Percentiles rank a stretch among this genome's conserved stretches.
Conservation (phyloP, 805 yeast species). For the Henningerozyma blattae region DNA sequence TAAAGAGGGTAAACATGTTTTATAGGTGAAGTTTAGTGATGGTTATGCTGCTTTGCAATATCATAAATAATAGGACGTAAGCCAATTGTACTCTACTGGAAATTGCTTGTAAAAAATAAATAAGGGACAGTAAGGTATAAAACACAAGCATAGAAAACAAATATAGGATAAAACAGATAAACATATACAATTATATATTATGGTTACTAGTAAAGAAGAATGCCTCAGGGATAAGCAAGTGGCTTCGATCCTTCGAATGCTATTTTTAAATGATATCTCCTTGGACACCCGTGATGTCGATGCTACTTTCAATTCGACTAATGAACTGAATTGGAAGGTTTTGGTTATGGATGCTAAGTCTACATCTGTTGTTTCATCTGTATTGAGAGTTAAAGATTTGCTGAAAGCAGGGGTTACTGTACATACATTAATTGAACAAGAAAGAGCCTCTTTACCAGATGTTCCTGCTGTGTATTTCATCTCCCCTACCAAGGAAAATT, state of each 20-base stretch:
- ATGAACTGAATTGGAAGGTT: slow-evolving; percentile 83
- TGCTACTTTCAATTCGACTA: slow-evolving; percentile 38
- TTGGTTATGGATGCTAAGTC: slow-evolving; percentile 71
- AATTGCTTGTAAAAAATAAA: no score
- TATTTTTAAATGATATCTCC: slow-evolving; percentile 52
- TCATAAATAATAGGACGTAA: no score
- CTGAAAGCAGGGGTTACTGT: slow-evolving; percentile 85
- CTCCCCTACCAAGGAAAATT: slow-evolving; percentile 72
- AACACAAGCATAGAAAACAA: no score
- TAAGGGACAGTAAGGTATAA: no score
- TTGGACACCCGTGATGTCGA: slow-evolving; percentile 36
- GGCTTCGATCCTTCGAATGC: slow-evolving; percentile 60
- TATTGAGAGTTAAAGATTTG: slow-evolving; percentile 84
- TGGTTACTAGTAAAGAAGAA: slow-evolving; percentile 13
- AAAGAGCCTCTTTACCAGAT: slow-evolving; percentile 78
- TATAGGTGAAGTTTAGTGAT: no score
- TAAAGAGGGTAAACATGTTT: no score
- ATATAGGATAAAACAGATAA: no score
- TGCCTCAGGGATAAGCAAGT: slow-evolving; percentile 33
- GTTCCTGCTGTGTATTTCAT: slow-evolving; percentile 92
- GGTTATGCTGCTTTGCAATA: no score
- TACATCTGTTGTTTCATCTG: slow-evolving; percentile 78
- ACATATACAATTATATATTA: no score
- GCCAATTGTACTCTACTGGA: no score
- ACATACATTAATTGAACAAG: slow-evolving; percentile 61